Conservation (phyloP, 176 grass and related monocot species). For the Lolium perenne region DNA sequence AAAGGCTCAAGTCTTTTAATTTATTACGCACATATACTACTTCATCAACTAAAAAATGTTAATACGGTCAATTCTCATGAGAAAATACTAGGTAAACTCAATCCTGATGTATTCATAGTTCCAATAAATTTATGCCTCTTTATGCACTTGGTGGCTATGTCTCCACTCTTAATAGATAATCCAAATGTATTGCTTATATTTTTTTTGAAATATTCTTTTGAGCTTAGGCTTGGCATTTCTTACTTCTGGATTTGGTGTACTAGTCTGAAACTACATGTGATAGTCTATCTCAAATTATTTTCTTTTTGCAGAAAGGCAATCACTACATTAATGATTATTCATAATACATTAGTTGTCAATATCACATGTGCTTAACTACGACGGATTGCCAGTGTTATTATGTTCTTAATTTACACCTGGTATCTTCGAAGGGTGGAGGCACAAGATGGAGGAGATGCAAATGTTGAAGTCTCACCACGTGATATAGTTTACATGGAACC, state of each 20-base stretch:
- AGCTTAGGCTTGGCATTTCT: neutral
- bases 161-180: neutral
- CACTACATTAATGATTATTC: constrained; percentile 11
- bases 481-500: constrained; percentile 79
- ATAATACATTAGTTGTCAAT: neutral
- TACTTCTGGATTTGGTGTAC: neutral
- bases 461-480: constrained; percentile 72
- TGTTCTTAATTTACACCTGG: constrained; percentile 24
- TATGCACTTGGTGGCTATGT: neutral
- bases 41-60: neutral
- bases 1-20: neutral
- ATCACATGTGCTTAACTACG: constrained; percentile 14
- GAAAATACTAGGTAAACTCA: constrained; percentile 3
- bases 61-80: neutral
- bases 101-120: neutral
- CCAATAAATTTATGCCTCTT: neutral
- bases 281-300: constrained; percentile 22
- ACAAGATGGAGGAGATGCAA: constrained; percentile 92
- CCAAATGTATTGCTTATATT: neutral
- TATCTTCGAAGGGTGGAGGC: constrained; percentile 76
- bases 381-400: neutral
- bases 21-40: neutral
- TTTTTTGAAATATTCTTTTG: neutral
- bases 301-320: neutral
- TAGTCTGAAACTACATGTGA: neutral